phyloP scores from a whole-genome alignment of 2,329 filamentous ascomycete genomes.

The Hypomyces rosellus region DNA sequence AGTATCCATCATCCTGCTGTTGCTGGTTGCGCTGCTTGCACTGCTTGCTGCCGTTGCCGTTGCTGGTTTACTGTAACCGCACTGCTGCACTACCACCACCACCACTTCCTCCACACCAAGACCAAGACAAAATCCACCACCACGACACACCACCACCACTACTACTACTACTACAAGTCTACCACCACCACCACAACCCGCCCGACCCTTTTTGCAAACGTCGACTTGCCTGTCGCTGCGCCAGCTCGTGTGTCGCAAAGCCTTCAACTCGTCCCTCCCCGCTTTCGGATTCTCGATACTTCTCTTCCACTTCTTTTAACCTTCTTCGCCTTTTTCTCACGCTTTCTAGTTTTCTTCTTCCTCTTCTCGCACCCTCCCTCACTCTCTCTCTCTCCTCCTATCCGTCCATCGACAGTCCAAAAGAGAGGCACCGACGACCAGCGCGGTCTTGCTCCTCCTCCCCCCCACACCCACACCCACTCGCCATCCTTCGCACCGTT shows the following conservation, averaged over 20 bases:
- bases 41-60: conserved; percentile 1
- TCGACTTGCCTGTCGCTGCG: conserved; percentile 8
- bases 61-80: neutral
- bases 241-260: neutral
- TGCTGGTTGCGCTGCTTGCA: neutral
- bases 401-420: neutral
- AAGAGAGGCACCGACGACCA: no score
- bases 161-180: neutral
- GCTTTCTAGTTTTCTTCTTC: neutral
- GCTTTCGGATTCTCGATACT: neutral
- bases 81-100: no score
- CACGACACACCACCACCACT: neutral
- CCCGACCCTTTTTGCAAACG: conserved; percentile 12
- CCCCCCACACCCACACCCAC: neutral
- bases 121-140: no score
- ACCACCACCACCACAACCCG: neutral
- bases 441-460: neutral
- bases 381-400: neutral
- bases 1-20: neutral
- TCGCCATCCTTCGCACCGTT: conserved; percentile 4
- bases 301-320: neutral
- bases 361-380: neutral
- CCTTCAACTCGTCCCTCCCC: conserved; percentile 2
- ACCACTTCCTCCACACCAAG: no score
- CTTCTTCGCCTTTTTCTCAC: neutral